Evolutionary conservation across 75 land plant genomes (phyloP).

Genomic region (Gnetum montanum): DNA sequence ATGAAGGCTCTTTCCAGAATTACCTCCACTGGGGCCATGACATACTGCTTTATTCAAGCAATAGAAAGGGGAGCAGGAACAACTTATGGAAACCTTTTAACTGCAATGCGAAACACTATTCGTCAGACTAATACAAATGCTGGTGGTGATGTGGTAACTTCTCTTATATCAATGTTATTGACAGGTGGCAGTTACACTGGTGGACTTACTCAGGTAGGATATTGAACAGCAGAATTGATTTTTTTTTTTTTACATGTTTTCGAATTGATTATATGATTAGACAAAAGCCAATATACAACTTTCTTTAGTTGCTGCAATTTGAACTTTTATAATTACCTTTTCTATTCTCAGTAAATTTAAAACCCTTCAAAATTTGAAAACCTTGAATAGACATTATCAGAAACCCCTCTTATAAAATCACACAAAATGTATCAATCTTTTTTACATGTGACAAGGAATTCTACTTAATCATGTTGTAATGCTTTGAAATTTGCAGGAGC

Average conservation of each 20-base stretch:
- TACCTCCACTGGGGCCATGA: constrained; percentile 96
- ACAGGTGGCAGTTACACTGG: constrained; percentile 54
- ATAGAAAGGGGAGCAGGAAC: constrained; percentile 69
- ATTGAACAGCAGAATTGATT: too few species aligned
- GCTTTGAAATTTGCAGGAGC: constrained; percentile 40
- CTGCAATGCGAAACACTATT: constrained; percentile 65
- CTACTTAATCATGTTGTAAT: neutral
- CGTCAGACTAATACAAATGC: constrained; percentile 26
- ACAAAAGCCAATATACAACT: neutral
- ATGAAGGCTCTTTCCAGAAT: constrained; percentile 65
- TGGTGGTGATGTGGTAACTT: constrained; percentile 46
- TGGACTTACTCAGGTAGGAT: constrained; percentile 60
- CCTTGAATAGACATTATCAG: neutral
- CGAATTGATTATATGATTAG: too few species aligned
- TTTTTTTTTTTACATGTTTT: neutral
- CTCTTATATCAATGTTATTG: constrained; percentile 64
- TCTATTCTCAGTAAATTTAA: neutral
- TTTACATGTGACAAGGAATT: neutral
- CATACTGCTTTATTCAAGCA: constrained; percentile 90
- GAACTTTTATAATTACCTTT: neutral
- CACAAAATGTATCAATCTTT: neutral
- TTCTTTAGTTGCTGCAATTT: neutral
- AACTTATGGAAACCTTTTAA: constrained; percentile 76
- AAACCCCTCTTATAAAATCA: neutral
- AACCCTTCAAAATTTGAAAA: neutral